These are phyloP conservation scores for Candida silvicultrix DNA, from an alignment of 805 yeast genomes.

Conservation along the genomic window DNA sequence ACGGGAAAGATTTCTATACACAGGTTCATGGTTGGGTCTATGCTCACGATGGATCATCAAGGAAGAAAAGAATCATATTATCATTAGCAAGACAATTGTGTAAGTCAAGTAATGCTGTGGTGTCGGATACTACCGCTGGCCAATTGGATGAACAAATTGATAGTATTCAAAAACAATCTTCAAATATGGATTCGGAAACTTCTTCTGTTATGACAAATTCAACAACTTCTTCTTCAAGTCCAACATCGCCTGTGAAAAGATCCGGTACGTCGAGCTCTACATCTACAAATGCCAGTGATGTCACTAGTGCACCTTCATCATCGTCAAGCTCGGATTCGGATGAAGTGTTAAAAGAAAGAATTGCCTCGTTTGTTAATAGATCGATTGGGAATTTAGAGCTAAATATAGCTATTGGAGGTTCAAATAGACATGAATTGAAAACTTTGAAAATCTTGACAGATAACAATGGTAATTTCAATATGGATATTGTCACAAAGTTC, in stretches of 20 bases:
- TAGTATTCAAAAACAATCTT: slow-evolving; percentile 11
- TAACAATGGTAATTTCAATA: slow-evolving; percentile 57
- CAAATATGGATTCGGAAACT: slow-evolving; percentile 17
- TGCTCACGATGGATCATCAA: slow-evolving; percentile 61
- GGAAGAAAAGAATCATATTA: slow-evolving; percentile 65
- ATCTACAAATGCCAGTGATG: slow-evolving; percentile 1
- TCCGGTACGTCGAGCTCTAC: slow-evolving; percentile 6
- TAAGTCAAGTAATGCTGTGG: slow-evolving; percentile 26
- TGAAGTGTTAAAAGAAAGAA: slow-evolving; percentile 51
- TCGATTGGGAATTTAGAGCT: slow-evolving; percentile 54
- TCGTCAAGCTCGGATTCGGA: slow-evolving; percentile 26
- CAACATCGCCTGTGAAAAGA: slow-evolving; percentile 4
- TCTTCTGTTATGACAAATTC: slow-evolving; percentile 1
- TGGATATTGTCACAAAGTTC: slow-evolving; percentile 47
- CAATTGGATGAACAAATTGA: slow-evolving; percentile 33
- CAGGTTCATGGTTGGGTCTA: slow-evolving; percentile 67
- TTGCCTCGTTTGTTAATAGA: slow-evolving; percentile 65
- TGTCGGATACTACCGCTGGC: slow-evolving; percentile 21
- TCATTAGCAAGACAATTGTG: slow-evolving; percentile 66
- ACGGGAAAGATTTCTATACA: slow-evolving; percentile 37
- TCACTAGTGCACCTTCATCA: background rate
- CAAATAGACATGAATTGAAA: slow-evolving; percentile 25
- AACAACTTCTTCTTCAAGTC: slow-evolving; percentile 2
- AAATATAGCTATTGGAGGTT: slow-evolving; percentile 50
- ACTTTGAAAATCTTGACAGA: slow-evolving; percentile 45